A percentile compares a stretch with the other conserved stretches of the same genome.
phyloP scores from a whole-genome alignment of 768 basidiomycete species.

The Suillus paluster region DNA sequence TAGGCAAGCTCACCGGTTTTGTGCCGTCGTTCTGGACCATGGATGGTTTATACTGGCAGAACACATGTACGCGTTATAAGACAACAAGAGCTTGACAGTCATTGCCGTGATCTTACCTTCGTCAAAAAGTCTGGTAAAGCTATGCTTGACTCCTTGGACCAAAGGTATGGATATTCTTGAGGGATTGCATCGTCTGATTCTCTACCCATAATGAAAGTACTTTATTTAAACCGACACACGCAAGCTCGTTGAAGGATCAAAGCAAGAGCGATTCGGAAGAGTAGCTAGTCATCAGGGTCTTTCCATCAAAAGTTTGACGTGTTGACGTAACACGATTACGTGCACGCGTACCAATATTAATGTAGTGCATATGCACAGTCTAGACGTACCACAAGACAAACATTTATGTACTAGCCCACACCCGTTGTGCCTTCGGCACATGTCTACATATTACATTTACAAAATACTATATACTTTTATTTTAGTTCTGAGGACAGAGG shows the following conservation, averaged over 20 bases:
- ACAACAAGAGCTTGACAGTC: neutral
- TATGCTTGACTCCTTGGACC: conserved; percentile 47
- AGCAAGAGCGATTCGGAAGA: neutral
- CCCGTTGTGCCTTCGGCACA: too few relatives aligned
- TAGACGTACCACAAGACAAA: too few relatives aligned
- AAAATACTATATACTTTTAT: too few relatives aligned
- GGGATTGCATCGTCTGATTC: conserved; percentile 46
- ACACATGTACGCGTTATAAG: conserved; percentile 7
- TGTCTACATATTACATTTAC: too few relatives aligned
- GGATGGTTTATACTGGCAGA: conserved; percentile 67
- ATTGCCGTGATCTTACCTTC: conserved; percentile 45
- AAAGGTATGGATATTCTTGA: conserved; percentile 52
- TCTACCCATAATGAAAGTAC: neutral
- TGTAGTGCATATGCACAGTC: too few relatives aligned
- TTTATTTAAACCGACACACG: neutral
- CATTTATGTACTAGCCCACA: too few relatives aligned
- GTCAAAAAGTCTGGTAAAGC: conserved; percentile 56
- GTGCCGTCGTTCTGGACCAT: conserved; percentile 80
- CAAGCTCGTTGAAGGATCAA: neutral
- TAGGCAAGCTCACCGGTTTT: conserved; percentile 59
- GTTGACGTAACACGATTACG: neutral
- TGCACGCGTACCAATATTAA: too few relatives aligned
- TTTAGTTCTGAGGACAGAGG: too few relatives aligned
- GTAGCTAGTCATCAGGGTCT: too few relatives aligned
- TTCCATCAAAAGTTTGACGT: neutral